Percentiles rank a stretch among this genome's conserved stretches.
Conservation (phyloP, 306 rosid genomes). For the Oxytropis ochrocephala region DNA sequence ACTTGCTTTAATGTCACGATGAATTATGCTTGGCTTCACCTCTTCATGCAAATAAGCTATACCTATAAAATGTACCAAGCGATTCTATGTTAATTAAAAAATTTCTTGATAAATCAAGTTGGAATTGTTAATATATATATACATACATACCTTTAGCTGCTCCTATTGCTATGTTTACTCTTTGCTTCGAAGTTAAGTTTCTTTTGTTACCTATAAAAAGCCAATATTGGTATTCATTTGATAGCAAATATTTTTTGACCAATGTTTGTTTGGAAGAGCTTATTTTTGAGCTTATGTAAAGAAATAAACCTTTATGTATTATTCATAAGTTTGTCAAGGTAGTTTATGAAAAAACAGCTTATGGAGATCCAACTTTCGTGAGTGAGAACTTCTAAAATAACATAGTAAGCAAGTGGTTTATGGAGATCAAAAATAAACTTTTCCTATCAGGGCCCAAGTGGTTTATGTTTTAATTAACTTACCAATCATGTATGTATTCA, state of each 20-base stretch:
- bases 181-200: slow-evolving; percentile 74
- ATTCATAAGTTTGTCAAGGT: no score
- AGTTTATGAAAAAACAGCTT: no score
- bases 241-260: no score
- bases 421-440: no score
- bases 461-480: background rate
- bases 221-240: background rate
- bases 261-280: no score
- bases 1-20: slow-evolving; percentile 76
- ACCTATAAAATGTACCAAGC: slow-evolving; percentile 31
- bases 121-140: background rate
- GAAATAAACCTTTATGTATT: no score
- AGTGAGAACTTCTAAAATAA: no score
- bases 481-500: slow-evolving; percentile 67
- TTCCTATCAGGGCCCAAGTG: no score
- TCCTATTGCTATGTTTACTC: slow-evolving; percentile 75
- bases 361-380: no score
- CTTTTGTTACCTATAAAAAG: slow-evolving; percentile 38
- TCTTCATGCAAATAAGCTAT: slow-evolving; percentile 77
- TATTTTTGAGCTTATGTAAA: no score
- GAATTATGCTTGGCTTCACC: slow-evolving; percentile 60
- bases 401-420: no score
- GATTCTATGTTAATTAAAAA: background rate
- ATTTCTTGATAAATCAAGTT: background rate
- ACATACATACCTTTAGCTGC: slow-evolving; percentile 56